Evolutionary conservation across 176 grass and related monocot genomes (phyloP).

Genomic region (Ensete ventricosum): DNA sequence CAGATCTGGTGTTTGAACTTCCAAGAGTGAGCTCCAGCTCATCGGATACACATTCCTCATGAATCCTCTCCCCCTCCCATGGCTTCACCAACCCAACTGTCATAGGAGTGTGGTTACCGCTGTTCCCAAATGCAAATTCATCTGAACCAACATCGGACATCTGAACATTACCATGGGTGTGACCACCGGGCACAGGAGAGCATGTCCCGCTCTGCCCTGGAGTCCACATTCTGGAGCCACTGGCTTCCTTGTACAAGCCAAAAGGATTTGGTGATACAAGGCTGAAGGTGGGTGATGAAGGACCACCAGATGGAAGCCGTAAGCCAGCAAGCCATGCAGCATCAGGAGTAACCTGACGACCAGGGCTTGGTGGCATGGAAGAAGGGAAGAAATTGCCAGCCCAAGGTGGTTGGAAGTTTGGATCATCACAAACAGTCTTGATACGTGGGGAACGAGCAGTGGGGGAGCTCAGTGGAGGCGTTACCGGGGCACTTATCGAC

Average conservation of each 20-base stretch:
- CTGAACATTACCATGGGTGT: slow-evolving; percentile 36
- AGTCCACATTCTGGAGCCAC: slow-evolving; percentile 54
- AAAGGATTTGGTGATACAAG: slow-evolving; percentile 80
- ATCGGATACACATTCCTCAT: slow-evolving; percentile 69
- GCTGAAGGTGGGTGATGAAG: slow-evolving; percentile 62
- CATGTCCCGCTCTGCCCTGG: slow-evolving; percentile 84
- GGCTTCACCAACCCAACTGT: slow-evolving; percentile 50
- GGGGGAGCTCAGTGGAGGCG: slow-evolving; percentile 21
- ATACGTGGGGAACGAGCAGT: background rate
- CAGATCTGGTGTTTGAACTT: slow-evolving; percentile 41
- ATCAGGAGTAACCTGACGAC: slow-evolving; percentile 46
- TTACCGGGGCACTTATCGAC: slow-evolving; percentile 25
- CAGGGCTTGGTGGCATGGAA: slow-evolving; percentile 24
- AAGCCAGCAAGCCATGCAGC: slow-evolving; percentile 22
- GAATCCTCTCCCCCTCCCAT: slow-evolving; percentile 93
- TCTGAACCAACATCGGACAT: slow-evolving; percentile 44
- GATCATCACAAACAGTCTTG: slow-evolving; percentile 12
- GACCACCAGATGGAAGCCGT: slow-evolving; percentile 7
- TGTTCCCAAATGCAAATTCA: slow-evolving; percentile 81
- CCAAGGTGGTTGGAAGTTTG: slow-evolving; percentile 5
- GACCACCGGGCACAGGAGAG: slow-evolving; percentile 42
- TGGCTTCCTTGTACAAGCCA: slow-evolving; percentile 46
- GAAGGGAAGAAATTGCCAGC: background rate
- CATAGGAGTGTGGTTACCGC: slow-evolving; percentile 36
- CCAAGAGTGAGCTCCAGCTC: slow-evolving; percentile 94